Percentiles rank a stretch among this genome's conserved stretches.
Conservation (phyloP, 2,329 filamentous ascomycete genomes). For the Celoporthe dispersa region DNA sequence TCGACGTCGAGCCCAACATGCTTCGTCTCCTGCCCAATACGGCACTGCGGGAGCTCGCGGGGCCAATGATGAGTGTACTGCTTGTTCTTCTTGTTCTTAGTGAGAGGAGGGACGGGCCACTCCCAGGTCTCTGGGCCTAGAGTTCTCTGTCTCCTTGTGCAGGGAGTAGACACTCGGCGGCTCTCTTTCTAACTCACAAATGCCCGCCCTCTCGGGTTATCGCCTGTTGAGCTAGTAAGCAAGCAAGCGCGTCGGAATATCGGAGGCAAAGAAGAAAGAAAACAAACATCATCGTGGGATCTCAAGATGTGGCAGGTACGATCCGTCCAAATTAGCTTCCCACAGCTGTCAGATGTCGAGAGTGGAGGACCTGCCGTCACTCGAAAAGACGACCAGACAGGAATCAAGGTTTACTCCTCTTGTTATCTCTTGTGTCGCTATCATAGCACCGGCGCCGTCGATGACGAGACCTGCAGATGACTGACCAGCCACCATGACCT, state of each 20-base stretch:
- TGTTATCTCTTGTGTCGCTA: neutral
- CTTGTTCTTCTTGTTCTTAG: neutral
- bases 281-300: neutral
- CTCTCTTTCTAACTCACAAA: neutral
- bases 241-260: neutral
- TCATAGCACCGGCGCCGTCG: constrained; percentile 1
- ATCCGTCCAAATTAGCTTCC: neutral
- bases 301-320: too few species aligned
- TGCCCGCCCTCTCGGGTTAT: neutral
- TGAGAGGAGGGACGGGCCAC: neutral
- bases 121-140: constrained; percentile 1
- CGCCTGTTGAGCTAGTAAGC: neutral
- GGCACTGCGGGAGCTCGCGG: neutral
- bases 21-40: neutral
- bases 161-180: neutral
- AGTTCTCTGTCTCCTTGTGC: neutral
- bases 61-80: neutral
- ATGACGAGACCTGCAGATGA: neutral
- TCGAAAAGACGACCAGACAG: neutral
- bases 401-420: neutral
- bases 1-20: neutral
- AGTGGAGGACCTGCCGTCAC: neutral
- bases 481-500: neutral
- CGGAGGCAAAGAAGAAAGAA: too few species aligned
- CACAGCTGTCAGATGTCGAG: neutral